Conservation (phyloP, 1,284 basidiomycete genomes). For the Sporisorium graminicola region DNA sequence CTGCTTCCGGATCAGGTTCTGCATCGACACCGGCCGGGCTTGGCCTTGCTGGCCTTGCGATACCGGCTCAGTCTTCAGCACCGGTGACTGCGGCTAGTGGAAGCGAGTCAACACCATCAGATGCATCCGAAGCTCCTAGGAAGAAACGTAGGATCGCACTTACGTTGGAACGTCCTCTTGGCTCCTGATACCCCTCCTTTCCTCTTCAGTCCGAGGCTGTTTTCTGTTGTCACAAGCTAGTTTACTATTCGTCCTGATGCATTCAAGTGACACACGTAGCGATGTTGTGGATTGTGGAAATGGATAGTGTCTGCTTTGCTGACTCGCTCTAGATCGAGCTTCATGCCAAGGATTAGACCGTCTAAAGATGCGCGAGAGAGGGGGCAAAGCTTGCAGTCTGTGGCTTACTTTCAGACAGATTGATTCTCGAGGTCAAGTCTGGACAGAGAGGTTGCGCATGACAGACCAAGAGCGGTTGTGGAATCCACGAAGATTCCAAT, state of each 20-base stretch:
- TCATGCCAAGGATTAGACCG: too few relatives aligned
- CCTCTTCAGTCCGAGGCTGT: neutral
- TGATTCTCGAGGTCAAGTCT: neutral
- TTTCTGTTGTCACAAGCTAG: neutral
- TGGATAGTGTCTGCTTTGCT: neutral
- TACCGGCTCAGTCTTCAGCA: slow-evolving; percentile 11
- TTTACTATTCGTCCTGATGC: neutral
- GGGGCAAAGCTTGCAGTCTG: too few relatives aligned
- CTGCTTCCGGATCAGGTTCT: slow-evolving; percentile 4
- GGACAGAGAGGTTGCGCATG: slow-evolving; percentile 31
- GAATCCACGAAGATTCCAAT: slow-evolving; percentile 57
- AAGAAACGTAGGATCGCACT: slow-evolving; percentile 88
- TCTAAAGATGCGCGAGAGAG: too few relatives aligned
- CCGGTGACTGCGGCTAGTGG: slow-evolving; percentile 21
- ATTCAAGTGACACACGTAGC: neutral
- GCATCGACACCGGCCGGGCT: slow-evolving; percentile 52
- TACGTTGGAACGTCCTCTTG: slow-evolving; percentile 72
- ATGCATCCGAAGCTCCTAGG: slow-evolving; percentile 76
- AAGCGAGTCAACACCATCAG: slow-evolving; percentile 67
- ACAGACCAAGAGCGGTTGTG: slow-evolving; percentile 54
- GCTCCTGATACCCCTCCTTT: slow-evolving; percentile 29
- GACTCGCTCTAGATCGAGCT: too few relatives aligned
- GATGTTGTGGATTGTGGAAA: neutral
- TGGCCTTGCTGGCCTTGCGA: slow-evolving; percentile 43
- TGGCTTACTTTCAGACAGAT: too few relatives aligned